Evolutionary conservation across 176 grass and related monocot genomes (phyloP), one percentile per base, ranked within the genome.

Genomic region (Carex littledalei): DNA sequence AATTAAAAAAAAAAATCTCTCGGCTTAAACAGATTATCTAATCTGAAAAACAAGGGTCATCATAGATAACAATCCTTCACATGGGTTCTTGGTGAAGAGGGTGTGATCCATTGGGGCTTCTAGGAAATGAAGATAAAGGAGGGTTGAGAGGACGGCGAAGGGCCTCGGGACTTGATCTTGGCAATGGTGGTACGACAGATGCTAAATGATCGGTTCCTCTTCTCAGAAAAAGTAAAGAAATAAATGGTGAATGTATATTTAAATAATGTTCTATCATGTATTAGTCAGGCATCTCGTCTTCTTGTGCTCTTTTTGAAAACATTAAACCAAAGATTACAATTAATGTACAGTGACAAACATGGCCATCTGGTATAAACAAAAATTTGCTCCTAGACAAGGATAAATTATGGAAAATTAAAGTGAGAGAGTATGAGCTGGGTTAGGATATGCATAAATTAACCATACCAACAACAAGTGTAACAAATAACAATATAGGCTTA

Each of bases 61-160:
- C 72, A 78, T 32, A 78, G 24, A 78, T 16, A 54, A 31, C 5
- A 34, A 55, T 56, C 22, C 50, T 78, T 78, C 55, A 78, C 74
- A 78, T 78, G 50, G 50, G 47, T 78, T 32, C 50, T 56, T 78
- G 74, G 50, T 56, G 49, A 55, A 56, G 12, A 17, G 16, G 5
- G 24, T 78, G 50, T 17, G 74, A 16, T 55, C 74, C 72, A 54
- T 54, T 77, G 72, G 11, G 50, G 74, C 24, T 34, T 56, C 74
- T 56, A 78, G 74, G 21, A 78, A 56, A 78, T 55, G 74, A 78
- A 56, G 74, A 78, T 78, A 55, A 9, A 56, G 73, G 73, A 54
- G 73, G 73, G 21, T 22, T 4, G 5, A 78, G 50, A 78, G 74
- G 49, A 55, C 52, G 74, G 17, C 11, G 74, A 31, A 56, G 24